These are phyloP conservation scores for Cladosporium colombiae DNA, from an alignment of 2,329 filamentous ascomycete species.

Conservation along the genomic window DNA sequence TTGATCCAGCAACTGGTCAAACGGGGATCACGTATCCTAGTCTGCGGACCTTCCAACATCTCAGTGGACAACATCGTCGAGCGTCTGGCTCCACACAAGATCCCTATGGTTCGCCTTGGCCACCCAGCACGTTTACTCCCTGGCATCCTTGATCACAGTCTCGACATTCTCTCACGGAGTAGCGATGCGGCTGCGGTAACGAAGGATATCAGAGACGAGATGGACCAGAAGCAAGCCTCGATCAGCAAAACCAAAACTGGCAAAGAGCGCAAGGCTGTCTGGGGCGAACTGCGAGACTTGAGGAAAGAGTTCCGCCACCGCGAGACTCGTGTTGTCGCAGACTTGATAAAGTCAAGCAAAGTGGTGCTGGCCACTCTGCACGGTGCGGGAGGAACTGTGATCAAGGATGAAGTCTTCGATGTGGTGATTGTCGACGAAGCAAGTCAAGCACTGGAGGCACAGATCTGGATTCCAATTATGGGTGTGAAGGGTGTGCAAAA, in stretches of 20 bases:
- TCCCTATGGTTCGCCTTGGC: slow-evolving; percentile 85
- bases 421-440: slow-evolving; percentile 96
- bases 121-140: slow-evolving; percentile 90
- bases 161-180: slow-evolving; percentile 87
- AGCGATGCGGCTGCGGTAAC: slow-evolving; percentile 89
- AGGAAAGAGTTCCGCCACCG: slow-evolving; percentile 85
- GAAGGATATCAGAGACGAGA: slow-evolving; percentile 84
- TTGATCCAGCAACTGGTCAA: slow-evolving; percentile 87
- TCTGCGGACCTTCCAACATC: slow-evolving; percentile 97
- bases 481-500: slow-evolving; percentile 66
- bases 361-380: slow-evolving; percentile 92
- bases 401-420: slow-evolving; percentile 80
- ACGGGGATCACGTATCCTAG: slow-evolving; percentile 71
- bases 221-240: slow-evolving; percentile 86
- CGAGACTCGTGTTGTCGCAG: slow-evolving; percentile 77
- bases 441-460: slow-evolving; percentile 90
- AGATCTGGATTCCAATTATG: slow-evolving; percentile 92
- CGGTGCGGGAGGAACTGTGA: slow-evolving; percentile 82
- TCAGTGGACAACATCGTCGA: slow-evolving; percentile 98
- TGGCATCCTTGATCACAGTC: slow-evolving; percentile 82
- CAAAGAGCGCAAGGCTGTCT: slow-evolving; percentile 77
- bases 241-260: slow-evolving; percentile 85
- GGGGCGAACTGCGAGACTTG: slow-evolving; percentile 79
- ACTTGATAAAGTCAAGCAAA: slow-evolving; percentile 73
- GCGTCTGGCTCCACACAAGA: slow-evolving; percentile 77